Conservation (phyloP, 768 basidiomycete genomes). For the Mycena metata region DNA sequence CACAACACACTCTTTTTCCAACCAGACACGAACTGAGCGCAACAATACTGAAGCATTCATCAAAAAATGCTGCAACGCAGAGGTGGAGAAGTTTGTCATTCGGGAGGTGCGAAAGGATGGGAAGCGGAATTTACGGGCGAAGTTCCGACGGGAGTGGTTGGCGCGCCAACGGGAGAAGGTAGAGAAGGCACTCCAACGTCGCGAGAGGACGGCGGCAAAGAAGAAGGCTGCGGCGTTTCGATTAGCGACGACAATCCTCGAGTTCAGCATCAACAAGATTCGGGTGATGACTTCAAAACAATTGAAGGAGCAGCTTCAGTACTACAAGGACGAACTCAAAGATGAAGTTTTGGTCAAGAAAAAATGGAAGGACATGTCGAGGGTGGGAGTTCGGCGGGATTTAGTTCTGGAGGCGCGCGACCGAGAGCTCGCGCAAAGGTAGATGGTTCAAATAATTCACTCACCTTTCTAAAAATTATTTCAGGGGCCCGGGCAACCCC, state of each 20-base stretch:
- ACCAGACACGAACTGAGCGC: conserved; percentile 27
- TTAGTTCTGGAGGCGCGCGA: conserved; percentile 8
- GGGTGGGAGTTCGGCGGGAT: background rate
- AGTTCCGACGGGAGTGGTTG: background rate
- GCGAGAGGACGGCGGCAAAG: background rate
- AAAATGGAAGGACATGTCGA: conserved; percentile 10
- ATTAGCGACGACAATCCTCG: background rate
- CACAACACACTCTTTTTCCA: conserved; percentile 30
- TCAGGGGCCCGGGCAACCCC: too few relatives aligned
- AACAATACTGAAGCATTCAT: conserved; percentile 40
- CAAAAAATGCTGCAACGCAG: conserved; percentile 26
- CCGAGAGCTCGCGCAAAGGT: background rate
- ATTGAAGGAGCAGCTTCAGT: conserved; percentile 13
- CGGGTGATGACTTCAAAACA: background rate
- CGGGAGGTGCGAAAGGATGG: conserved; percentile 26
- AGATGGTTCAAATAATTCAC: too few relatives aligned
- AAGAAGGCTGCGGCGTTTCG: background rate
- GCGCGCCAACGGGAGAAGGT: conserved; percentile 6
- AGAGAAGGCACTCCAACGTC: background rate
- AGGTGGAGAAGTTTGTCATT: conserved; percentile 32
- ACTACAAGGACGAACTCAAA: conserved; percentile 17
- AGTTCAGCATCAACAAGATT: conserved; percentile 1
- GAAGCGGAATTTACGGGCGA: conserved; percentile 4
- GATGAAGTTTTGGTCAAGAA: background rate
- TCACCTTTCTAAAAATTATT: too few relatives aligned